Conservation (phyloP, 805 yeast species). For the Zygosaccharomyces kombuchaensis region DNA sequence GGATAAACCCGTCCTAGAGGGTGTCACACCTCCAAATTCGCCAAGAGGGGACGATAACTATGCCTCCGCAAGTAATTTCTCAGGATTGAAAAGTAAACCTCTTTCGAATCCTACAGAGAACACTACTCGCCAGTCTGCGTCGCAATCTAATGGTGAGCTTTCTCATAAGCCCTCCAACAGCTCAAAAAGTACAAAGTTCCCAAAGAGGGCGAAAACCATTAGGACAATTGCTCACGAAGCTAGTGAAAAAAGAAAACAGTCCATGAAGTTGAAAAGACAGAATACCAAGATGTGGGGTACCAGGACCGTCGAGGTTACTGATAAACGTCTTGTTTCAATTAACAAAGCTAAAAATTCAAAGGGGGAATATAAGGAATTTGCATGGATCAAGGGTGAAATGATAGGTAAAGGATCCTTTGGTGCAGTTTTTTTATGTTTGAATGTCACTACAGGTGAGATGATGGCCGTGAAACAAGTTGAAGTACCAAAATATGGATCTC, state of each 20-base stretch:
- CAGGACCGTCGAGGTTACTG: slow-evolving; percentile 82
- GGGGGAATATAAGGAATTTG: slow-evolving; percentile 78
- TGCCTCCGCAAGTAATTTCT: slow-evolving; percentile 7
- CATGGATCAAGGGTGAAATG: slow-evolving; percentile 96
- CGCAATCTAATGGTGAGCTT: background rate
- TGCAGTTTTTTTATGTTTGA: slow-evolving; percentile 82
- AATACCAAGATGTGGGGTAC: slow-evolving; percentile 99
- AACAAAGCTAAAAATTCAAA: slow-evolving; percentile 59
- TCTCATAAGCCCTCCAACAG: background rate
- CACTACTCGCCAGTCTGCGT: background rate
- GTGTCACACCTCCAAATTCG: slow-evolving; percentile 55
- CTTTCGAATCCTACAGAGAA: background rate
- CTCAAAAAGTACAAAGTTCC: slow-evolving; percentile 16
- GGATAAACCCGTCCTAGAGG: slow-evolving; percentile 85
- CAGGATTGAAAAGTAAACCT: background rate
- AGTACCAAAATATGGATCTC: slow-evolving; percentile 45
- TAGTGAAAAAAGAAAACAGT: slow-evolving; percentile 48
- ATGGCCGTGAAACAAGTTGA: slow-evolving; percentile 96
- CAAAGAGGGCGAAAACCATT: slow-evolving; percentile 79
- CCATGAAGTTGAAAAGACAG: slow-evolving; percentile 50
- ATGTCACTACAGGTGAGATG: slow-evolving; percentile 97
- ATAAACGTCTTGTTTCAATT: slow-evolving; percentile 61
- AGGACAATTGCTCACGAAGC: slow-evolving; percentile 94
- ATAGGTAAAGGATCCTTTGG: slow-evolving; percentile 98
- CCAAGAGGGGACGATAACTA: slow-evolving; percentile 36